Base-by-base conservation (phyloP, 805 yeast species). In the Kluyveromyces lactis region DNA sequence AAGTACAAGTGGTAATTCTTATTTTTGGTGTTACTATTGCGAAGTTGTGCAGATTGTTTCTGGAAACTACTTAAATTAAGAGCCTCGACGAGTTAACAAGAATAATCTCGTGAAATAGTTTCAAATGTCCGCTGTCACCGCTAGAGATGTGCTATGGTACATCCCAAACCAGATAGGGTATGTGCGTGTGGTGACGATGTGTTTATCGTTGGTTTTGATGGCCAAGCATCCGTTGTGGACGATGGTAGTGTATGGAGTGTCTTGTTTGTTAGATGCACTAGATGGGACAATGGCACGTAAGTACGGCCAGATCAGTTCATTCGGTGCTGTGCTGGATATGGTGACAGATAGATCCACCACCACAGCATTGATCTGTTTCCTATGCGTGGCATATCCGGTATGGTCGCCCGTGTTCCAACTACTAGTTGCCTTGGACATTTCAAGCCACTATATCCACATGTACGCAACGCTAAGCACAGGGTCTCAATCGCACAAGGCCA, bases 371-470 rank as follows among this genome's bases (percentile, higher is more conserved):
- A 79, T 92, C 50, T 87, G 95, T 60, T 92, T 75, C 60, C 69
- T 92, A 42, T 77, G 92, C 49, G 79, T 84, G 27, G 67, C 83
- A 34, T 90, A 85, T 55, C 97, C 97, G 6, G 52, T 39, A n/a
- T 55, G 47, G 42, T 50, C 54, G 29, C 55, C 58, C 10, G 36
- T 78, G 7, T 89, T 90, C 79, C 99, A 92, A 66, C 51, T 85
- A 18, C 69, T 92, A 50, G 79, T 89, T 37, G 82, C 94, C 9
- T 68, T 92, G 51, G 94, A 84, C 56, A 72, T 92, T 52, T 87
- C 97, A 2, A 83, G 95, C 38, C 99, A 92, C 60, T 92, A 92
- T 66, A 85, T 92, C 84, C 98, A 92, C 67, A 92, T 92, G 98
- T 89, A 89, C 62, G 95, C 97, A 31, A 83, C 86, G 66, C 68